phyloP scores from a whole-genome alignment of 345 rosid genomes.

The Ceriops decandra region DNA sequence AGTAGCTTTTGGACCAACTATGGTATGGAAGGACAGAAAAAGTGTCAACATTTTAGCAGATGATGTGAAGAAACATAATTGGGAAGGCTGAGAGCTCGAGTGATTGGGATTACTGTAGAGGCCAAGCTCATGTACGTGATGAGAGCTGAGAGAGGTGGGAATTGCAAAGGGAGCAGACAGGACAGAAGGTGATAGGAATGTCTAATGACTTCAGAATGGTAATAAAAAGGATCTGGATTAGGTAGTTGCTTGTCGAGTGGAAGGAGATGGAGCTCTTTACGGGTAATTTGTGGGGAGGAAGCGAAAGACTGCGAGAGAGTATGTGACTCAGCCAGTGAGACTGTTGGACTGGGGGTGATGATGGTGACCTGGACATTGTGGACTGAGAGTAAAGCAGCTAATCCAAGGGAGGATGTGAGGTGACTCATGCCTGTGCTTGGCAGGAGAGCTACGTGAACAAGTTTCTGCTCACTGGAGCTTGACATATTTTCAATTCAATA shows the following conservation, averaged over 20 bases:
- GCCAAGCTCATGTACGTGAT: slow-evolving; percentile 39
- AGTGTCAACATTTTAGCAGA: slow-evolving; percentile 42
- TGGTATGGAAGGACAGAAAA: slow-evolving; percentile 23
- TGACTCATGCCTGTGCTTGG: slow-evolving; percentile 50
- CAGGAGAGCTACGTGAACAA: slow-evolving; percentile 30
- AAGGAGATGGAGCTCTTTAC: slow-evolving; percentile 22
- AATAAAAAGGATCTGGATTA: slow-evolving; percentile 28
- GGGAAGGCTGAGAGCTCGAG: slow-evolving; percentile 27
- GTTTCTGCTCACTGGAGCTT: slow-evolving; percentile 4
- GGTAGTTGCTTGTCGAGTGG: slow-evolving; percentile 3
- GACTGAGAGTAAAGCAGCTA: slow-evolving; percentile 26
- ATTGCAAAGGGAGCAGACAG: slow-evolving; percentile 26
- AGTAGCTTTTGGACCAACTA: not conserved
- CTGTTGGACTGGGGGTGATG: slow-evolving; percentile 31
- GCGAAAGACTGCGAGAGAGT: slow-evolving; percentile 22
- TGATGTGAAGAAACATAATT: slow-evolving; percentile 41
- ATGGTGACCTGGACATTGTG: slow-evolving; percentile 26
- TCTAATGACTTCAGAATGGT: slow-evolving; percentile 23
- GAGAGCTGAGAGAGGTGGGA: slow-evolving; percentile 30
- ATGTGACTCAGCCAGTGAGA: slow-evolving; percentile 32
- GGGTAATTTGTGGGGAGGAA: slow-evolving; percentile 26
- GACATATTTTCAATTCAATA: slow-evolving; percentile 3
- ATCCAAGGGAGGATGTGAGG: slow-evolving; percentile 39
- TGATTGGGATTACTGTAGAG: slow-evolving; percentile 26
- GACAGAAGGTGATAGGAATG: slow-evolving; percentile 28